Evolutionary conservation across 164 flowering plant species (phyloP), one percentile per base, ranked within the genome.

Genomic region (Vitis cinerea): DNA sequence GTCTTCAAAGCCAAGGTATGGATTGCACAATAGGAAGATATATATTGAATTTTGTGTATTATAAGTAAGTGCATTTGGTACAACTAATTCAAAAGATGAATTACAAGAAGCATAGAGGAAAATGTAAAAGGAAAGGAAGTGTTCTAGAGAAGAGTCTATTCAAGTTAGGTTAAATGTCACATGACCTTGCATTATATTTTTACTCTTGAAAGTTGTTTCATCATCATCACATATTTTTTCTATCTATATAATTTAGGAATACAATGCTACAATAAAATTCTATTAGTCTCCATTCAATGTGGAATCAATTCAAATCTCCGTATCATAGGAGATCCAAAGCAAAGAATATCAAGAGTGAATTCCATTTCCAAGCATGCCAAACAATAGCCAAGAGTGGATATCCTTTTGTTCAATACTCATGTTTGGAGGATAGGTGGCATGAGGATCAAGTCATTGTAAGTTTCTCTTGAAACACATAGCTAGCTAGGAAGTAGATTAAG

Each of bases 371-470:
- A 89, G 71, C 98, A 89, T 74, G 90, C 94, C 58, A 77, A 82
- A 64, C 29, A 88, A 66, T 96, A 98, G 99, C n/a, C 52, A 1
- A 91, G 87, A 61, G 83, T 80, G 3, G 98, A 96, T 54, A 81
- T 90, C 67, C 86, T 96, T 68, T 91, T 87, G 19, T 96, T 96
- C 87, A 89, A 92, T 61, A 90, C 90, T 49, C 92, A 91, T 49
- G 89, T 96, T 71, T 96, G 99, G 99, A 93, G 99, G 99, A 88
- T 88, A 91, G 92, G 85, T 71, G 92, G 93, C 17, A 66, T 73
- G 16, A 86, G 67, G 61, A 82, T 87, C 79, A 96, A 92, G 60
- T 75, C 94, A 59, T 78, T 92, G 99, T 91, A 79, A 87, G 85
- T 76, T 63, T 50, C 10, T 37, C 44, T 6, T 37, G 6, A 37